phyloP scores from a whole-genome alignment of 2,329 filamentous ascomycete genomes.

The Fusarium fracticaudum region DNA sequence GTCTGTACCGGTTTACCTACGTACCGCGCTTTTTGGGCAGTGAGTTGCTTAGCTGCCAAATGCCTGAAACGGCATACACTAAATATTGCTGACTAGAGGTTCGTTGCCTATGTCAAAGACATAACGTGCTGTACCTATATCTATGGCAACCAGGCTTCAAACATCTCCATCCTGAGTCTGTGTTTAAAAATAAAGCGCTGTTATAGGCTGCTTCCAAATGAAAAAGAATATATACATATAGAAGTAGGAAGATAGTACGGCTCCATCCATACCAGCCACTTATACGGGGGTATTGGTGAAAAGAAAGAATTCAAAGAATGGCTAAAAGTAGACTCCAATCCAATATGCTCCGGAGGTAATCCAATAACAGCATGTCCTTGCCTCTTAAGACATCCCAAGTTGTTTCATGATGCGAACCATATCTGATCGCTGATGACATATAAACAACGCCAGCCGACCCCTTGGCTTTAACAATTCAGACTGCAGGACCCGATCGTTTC shows the following conservation, averaged over 20 bases:
- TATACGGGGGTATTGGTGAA: constrained; percentile 28
- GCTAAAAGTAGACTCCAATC: constrained; percentile 19
- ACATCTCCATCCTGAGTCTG: neutral
- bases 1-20: neutral
- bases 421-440: constrained; percentile 16
- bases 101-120: neutral
- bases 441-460: constrained; percentile 17
- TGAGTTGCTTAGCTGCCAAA: neutral
- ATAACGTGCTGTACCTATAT: neutral
- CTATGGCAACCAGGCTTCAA: neutral
- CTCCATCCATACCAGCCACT: constrained; percentile 23
- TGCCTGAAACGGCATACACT: neutral
- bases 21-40: neutral
- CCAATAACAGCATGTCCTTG: constrained; percentile 16
- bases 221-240: constrained; percentile 9
- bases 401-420: constrained; percentile 37
- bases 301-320: constrained; percentile 8
- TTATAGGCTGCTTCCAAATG: constrained; percentile 4
- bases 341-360: constrained; percentile 21
- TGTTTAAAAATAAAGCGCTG: neutral
- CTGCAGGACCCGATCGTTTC: constrained; percentile 19
- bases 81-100: neutral
- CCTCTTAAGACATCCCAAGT: constrained; percentile 26
- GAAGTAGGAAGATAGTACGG: constrained; percentile 3
- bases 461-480: constrained; percentile 26